A percentile compares a stretch with the other conserved stretches of the same genome.
phyloP scores from a whole-genome alignment of 2,329 filamentous ascomycete genomes.

The Thelonectria rubi region DNA sequence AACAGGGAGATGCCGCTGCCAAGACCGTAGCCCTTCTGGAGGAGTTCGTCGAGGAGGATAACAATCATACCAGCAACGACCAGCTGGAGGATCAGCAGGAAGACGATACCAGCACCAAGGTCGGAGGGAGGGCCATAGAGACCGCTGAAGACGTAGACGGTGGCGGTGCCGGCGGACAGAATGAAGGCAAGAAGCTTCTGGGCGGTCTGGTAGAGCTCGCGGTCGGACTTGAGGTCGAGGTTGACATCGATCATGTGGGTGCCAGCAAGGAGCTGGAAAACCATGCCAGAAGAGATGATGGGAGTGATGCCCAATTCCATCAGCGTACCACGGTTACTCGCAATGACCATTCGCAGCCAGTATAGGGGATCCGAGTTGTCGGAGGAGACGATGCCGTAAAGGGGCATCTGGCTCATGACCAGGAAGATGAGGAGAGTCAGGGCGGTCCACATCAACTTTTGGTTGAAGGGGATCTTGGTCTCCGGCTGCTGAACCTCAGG shows the following conservation, averaged over 20 bases:
- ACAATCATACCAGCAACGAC: conserved; percentile 98
- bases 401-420: conserved; percentile 99
- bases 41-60: conserved; percentile 97
- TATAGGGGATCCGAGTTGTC: conserved; percentile 98
- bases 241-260: conserved; percentile 99
- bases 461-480: conserved; percentile 99
- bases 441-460: conserved; percentile 95
- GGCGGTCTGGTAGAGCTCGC: conserved; percentile 99
- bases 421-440: conserved; percentile 97
- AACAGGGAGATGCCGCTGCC: conserved; percentile 99
- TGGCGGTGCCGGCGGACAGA: conserved; percentile 95
- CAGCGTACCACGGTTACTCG: conserved; percentile 94
- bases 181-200: conserved; percentile 99
- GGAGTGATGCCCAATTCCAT: conserved; percentile 98
- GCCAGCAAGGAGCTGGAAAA: conserved; percentile 99
- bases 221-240: conserved; percentile 99
- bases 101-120: conserved; percentile 96
- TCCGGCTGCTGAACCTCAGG: conserved; percentile 98
- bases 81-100: conserved; percentile 96
- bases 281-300: conserved; percentile 99
- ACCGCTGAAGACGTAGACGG: conserved; percentile 97
- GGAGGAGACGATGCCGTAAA: conserved; percentile 99
- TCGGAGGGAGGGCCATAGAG: conserved; percentile 97
- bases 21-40: conserved; percentile 99
- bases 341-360: conserved; percentile 99